These are phyloP conservation scores for Metschnikowia reukaufii DNA, from an alignment of 805 yeast species.

Conservation along the genomic window DNA sequence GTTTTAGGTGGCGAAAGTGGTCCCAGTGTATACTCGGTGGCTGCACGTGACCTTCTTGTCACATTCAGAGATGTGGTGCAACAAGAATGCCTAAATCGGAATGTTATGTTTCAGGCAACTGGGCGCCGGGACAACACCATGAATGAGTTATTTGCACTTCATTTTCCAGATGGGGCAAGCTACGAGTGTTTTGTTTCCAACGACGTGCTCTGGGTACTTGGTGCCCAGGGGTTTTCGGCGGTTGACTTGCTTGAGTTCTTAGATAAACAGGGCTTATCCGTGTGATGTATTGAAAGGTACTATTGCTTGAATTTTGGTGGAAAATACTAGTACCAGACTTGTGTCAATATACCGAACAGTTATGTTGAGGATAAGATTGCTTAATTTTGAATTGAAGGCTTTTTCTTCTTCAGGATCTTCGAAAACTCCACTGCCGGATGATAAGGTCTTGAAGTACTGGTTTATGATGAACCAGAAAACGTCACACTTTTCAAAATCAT, in stretches of 20 bases:
- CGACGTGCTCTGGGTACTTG: slow-evolving; percentile 60
- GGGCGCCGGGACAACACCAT: slow-evolving; percentile 26
- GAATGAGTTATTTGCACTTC: slow-evolving; percentile 47
- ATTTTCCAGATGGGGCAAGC: slow-evolving; percentile 30
- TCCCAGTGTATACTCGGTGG: slow-evolving; percentile 36
- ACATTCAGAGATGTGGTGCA: slow-evolving; percentile 67
- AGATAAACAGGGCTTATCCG: background rate
- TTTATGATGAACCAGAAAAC: too few relatives aligned
- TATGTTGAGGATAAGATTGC: too few relatives aligned
- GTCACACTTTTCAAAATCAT: too few relatives aligned
- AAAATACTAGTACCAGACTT: too few relatives aligned
- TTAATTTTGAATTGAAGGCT: too few relatives aligned
- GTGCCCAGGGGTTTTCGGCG: slow-evolving; percentile 42
- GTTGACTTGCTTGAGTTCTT: slow-evolving; percentile 18
- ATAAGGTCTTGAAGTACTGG: too few relatives aligned
- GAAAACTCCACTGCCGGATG: too few relatives aligned
- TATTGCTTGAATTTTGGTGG: too few relatives aligned
- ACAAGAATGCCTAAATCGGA: slow-evolving; percentile 53
- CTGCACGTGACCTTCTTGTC: slow-evolving; percentile 41
- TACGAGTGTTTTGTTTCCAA: slow-evolving; percentile 55
- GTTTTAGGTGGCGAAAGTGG: slow-evolving; percentile 1
- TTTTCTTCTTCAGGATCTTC: too few relatives aligned
- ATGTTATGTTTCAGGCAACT: slow-evolving; percentile 42
- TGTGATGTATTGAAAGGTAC: too few relatives aligned
- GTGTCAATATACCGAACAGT: too few relatives aligned